Base-by-base conservation (phyloP, 2,329 filamentous ascomycete species). In the Camptophora hylomeconis region DNA sequence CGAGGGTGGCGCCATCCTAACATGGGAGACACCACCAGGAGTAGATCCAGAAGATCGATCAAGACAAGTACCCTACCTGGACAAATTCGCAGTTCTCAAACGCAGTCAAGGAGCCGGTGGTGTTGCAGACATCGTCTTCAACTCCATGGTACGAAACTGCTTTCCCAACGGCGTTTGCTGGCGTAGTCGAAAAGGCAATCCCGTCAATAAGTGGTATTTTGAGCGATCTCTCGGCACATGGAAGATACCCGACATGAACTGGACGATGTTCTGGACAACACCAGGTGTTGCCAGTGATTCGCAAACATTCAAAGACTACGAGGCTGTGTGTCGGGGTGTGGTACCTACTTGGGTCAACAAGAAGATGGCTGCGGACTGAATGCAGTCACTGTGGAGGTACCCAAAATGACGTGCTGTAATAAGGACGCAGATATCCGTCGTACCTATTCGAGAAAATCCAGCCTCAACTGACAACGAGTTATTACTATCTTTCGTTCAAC, bases 191-290 rank as follows among this genome's bases (percentile, higher is more conserved):
- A 79, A 78, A 47, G 73, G 86, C 49, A 95, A 98, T 48, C 87
- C 86, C 0, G 89, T 98, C 4, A 98, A 98, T 50, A 94, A 94
- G 51, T 98, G 89, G 89, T 98, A 98, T 53, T 94, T 95, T 56
- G 89, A 98, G 56, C 68, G 89, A 26, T 82, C 81, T 2, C 61
- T 70, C 26, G 89, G 89, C 0, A 86, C 76, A 2, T 80, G 76
- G 67, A 89, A 92, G 57, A 58, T 98, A 20, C 65, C 69, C 1
- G 73, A 70, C n/a, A 80, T 71, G 24, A 77, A 86, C 43, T 98
- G 89, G 89, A 83, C 84, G 3, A 94, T 95, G 84, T 98, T 98
- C 49, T 98, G 89, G 86, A 98, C 89, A 2, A 89, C 80, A 1
- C 69, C 72, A 25, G 62, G 76, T 32, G 58, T 72, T 23, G 50